Evolutionary conservation across 257 asterid species (phyloP).

Genomic region (Pogostemon cablin): DNA sequence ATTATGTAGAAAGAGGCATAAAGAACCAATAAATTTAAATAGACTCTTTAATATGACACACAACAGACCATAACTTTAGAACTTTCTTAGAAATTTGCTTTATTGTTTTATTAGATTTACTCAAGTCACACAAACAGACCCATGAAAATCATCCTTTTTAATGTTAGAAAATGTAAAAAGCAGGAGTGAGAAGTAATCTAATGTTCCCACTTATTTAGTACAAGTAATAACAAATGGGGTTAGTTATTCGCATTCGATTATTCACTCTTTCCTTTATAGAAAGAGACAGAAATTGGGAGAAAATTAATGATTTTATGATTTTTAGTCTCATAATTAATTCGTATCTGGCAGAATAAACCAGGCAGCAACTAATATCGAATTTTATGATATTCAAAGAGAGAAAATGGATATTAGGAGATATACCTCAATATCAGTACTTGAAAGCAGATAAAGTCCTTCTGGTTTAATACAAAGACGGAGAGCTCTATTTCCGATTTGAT

Average conservation of each 20-base stretch:
- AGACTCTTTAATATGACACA: background rate
- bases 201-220: background rate
- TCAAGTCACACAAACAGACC: background rate
- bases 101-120: constrained; percentile 10
- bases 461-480: constrained; percentile 73
- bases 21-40: constrained; percentile 12
- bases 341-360: background rate
- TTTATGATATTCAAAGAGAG: too few species aligned
- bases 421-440: constrained; percentile 96
- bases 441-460: constrained; percentile 63
- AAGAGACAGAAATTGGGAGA: background rate
- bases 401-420: constrained; percentile 28
- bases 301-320: background rate
- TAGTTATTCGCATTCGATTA: background rate
- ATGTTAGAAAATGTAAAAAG: background rate
- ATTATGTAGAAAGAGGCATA: constrained; percentile 20
- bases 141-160: background rate
- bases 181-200: constrained; percentile 3
- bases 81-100: constrained; percentile 18
- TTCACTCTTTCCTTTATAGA: background rate
- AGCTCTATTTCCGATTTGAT: constrained; percentile 93
- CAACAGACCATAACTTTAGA: constrained; percentile 1
- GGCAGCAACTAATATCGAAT: too few species aligned
- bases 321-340: background rate
- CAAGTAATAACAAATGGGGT: background rate